Percentiles rank a stretch among this genome's conserved stretches.
These are phyloP conservation scores for Trichoderma guizhouense DNA, from an alignment of 2,329 filamentous ascomycete genomes.

Conservation along the genomic window DNA sequence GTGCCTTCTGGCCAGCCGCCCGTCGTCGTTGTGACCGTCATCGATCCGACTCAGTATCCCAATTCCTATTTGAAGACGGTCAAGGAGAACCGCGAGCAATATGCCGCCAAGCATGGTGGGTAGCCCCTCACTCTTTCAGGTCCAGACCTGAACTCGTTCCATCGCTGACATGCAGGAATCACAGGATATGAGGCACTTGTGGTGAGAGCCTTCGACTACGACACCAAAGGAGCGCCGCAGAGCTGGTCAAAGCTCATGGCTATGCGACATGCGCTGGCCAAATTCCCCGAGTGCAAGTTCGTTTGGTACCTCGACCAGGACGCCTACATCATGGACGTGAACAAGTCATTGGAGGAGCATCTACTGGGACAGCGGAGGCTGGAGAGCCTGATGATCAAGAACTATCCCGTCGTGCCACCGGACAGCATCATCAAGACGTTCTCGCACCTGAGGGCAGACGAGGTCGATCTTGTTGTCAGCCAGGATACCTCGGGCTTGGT, in stretches of 20 bases:
- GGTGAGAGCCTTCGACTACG: constrained; percentile 71
- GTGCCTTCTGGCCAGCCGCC: constrained; percentile 54
- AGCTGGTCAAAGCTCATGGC: constrained; percentile 81
- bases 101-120: constrained; percentile 83
- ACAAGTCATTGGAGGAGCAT: constrained; percentile 64
- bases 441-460: constrained; percentile 68
- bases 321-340: constrained; percentile 83
- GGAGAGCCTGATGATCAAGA: constrained; percentile 77
- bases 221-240: constrained; percentile 55
- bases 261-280: constrained; percentile 81
- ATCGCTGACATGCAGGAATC: neutral
- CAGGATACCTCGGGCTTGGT: constrained; percentile 81
- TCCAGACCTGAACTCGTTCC: neutral
- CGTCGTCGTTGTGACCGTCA: constrained; percentile 78
- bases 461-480: constrained; percentile 77
- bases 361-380: constrained; percentile 66
- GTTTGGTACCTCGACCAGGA: constrained; percentile 87
- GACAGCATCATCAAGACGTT: constrained; percentile 98
- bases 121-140: neutral
- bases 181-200: constrained; percentile 85
- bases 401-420: constrained; percentile 84
- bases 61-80: constrained; percentile 68
- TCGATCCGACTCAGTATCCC: constrained; percentile 66
- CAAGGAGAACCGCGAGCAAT: constrained; percentile 77
- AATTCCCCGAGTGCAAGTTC: constrained; percentile 71